Conservation (phyloP, 1,139 yeast genomes). For the Taphrina wiesneri region DNA sequence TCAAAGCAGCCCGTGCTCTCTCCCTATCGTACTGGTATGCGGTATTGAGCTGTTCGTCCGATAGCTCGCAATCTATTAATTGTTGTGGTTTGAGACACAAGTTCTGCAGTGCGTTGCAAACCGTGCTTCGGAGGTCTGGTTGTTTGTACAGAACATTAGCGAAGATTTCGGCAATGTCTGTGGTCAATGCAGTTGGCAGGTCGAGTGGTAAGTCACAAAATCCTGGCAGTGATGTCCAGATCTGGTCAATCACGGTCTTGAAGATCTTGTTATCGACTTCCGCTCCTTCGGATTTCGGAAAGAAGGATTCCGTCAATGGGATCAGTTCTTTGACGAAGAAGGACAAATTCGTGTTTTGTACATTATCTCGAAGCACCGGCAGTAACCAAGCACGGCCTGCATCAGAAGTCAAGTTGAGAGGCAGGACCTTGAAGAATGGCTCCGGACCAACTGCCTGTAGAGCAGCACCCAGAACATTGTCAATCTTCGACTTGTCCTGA, state of each 20-base stretch:
- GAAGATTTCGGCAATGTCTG: conserved; percentile 72
- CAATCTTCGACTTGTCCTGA: conserved; percentile 76
- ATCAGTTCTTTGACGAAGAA: conserved; percentile 64
- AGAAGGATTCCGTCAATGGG: conserved; percentile 67
- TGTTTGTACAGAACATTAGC: conserved; percentile 74
- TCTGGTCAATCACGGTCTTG: conserved; percentile 52
- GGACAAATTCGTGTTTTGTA: conserved; percentile 66
- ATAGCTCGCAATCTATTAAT: conserved; percentile 49
- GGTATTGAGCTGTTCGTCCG: conserved; percentile 58
- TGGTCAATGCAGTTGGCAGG: conserved; percentile 61
- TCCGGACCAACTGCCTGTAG: conserved; percentile 84
- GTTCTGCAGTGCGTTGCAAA: conserved; percentile 77
- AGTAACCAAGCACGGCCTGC: conserved; percentile 89
- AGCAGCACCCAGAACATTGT: conserved; percentile 74
- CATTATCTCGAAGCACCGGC: conserved; percentile 87
- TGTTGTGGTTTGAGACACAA: conserved; percentile 75
- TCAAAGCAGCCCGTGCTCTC: conserved; percentile 59
- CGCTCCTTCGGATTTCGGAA: conserved; percentile 48
- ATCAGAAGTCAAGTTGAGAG: conserved; percentile 62
- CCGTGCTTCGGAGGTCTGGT: conserved; percentile 70
- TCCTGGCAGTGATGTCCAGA: conserved; percentile 88
- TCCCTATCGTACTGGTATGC: conserved; percentile 62
- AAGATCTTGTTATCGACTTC: conserved; percentile 47
- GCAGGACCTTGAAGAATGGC: conserved; percentile 68
- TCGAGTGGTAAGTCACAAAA: conserved; percentile 88